Evolutionary conservation across 1,284 basidiomycete genomes (phyloP).

Genomic region (Puccinia triticina): DNA sequence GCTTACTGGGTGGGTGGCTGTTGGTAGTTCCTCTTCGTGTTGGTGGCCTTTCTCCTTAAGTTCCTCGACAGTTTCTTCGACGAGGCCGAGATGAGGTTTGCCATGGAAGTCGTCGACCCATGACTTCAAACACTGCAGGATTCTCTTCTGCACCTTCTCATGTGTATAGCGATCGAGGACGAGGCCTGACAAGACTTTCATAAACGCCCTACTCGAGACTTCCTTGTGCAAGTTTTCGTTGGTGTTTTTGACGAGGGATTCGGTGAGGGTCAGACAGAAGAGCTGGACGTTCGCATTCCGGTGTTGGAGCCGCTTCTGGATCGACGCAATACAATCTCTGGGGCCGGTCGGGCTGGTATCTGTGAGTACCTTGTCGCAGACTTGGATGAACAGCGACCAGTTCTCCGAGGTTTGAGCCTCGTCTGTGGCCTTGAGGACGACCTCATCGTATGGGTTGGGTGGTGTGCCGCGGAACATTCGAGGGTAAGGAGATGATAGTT

Average conservation of each 20-base stretch:
- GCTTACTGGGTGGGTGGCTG: slow-evolving; percentile 5
- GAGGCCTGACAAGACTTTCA: slow-evolving; percentile 79
- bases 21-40: slow-evolving; percentile 36
- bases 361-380: slow-evolving; percentile 94
- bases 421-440: slow-evolving; percentile 90
- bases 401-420: slow-evolving; percentile 92
- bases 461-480: slow-evolving; percentile 62
- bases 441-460: slow-evolving; percentile 85
- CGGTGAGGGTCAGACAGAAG: slow-evolving; percentile 80
- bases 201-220: slow-evolving; percentile 86
- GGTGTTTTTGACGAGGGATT: slow-evolving; percentile 87
- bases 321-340: slow-evolving; percentile 66
- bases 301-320: slow-evolving; percentile 88
- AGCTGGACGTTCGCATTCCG: slow-evolving; percentile 96
- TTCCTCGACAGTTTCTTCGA: slow-evolving; percentile 83
- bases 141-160: slow-evolving; percentile 79
- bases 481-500: neutral
- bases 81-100: slow-evolving; percentile 73
- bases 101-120: slow-evolving; percentile 84
- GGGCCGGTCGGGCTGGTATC: slow-evolving; percentile 58
- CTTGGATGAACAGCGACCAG: slow-evolving; percentile 89
- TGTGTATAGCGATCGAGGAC: slow-evolving; percentile 87
- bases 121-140: slow-evolving; percentile 73
- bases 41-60: slow-evolving; percentile 74
- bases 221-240: slow-evolving; percentile 79